Conservation (phyloP, 805 yeast species). For the Limtongia smithiae region DNA sequence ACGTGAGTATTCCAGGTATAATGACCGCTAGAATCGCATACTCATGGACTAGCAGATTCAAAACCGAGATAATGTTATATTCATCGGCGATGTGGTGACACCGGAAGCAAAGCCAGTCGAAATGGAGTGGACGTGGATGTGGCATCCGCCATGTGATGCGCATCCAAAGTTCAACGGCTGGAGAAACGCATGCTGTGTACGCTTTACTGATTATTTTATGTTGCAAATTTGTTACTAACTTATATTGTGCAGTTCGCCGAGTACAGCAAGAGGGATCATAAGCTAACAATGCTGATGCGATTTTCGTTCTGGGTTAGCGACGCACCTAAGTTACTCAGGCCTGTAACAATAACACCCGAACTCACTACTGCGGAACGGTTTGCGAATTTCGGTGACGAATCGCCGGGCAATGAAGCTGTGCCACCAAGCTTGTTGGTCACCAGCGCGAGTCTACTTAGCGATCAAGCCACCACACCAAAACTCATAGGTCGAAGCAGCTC, state of each 20-base stretch:
- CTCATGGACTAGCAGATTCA: conserved; percentile 32
- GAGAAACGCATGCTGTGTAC: conserved; percentile 36
- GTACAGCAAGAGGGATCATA: conserved; percentile 38
- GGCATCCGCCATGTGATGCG: conserved; percentile 31
- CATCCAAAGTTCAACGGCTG: conserved; percentile 30
- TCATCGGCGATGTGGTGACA: conserved; percentile 38
- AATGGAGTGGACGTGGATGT: conserved; percentile 37
- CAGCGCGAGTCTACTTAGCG: too few species aligned
- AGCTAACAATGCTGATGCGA: conserved; percentile 34
- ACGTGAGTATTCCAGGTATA: conserved; percentile 11
- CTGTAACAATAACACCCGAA: conserved; percentile 14
- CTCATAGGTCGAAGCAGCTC: not conserved
- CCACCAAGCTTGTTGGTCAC: too few species aligned
- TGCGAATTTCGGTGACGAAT: not conserved
- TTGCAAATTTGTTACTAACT: not conserved
- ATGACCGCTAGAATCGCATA: not conserved
- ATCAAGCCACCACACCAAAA: too few species aligned
- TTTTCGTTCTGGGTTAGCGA: conserved; percentile 38
- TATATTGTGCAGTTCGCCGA: conserved; percentile 36
- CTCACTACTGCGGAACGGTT: not conserved
- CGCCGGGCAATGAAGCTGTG: not conserved
- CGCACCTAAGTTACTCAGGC: conserved; percentile 14
- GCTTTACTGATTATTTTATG: not conserved
- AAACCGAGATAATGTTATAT: conserved; percentile 38
- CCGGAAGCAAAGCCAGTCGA: conserved; percentile 17